Conservation (phyloP, 192 early-diverging fungal species). For the Borealophlyctis nickersoniae region DNA sequence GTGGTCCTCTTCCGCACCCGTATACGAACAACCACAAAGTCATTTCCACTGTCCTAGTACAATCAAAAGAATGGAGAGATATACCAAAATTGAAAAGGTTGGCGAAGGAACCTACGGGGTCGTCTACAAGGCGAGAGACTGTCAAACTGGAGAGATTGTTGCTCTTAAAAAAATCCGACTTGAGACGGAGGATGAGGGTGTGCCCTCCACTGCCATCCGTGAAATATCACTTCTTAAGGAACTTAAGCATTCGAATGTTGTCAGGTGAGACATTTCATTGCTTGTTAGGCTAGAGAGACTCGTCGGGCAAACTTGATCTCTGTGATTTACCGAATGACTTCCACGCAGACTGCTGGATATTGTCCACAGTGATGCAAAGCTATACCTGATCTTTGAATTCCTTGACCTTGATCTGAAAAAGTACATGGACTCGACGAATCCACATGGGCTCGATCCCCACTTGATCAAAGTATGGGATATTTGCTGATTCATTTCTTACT, state of each 20-base stretch:
- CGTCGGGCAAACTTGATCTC: neutral
- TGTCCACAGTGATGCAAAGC: constrained; percentile 78
- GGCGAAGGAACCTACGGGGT: constrained; percentile 96
- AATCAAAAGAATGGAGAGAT: constrained; percentile 20
- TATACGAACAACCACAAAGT: too few species aligned
- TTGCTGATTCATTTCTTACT: constrained; percentile 3
- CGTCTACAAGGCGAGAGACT: constrained; percentile 76
- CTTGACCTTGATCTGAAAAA: constrained; percentile 87
- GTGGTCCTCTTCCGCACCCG: too few species aligned
- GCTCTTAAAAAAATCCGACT: constrained; percentile 95
- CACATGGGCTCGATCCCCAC: constrained; percentile 43
- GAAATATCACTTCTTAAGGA: constrained; percentile 99
- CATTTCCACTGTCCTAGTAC: too few species aligned
- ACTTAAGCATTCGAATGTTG: constrained; percentile 87
- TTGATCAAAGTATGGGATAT: constrained; percentile 54
- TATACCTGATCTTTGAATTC: constrained; percentile 96
- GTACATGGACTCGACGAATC: constrained; percentile 71
- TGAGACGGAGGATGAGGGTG: constrained; percentile 75
- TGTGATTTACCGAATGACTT: neutral
- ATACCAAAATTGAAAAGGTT: constrained; percentile 77
- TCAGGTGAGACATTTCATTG: constrained; percentile 38
- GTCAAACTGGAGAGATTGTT: constrained; percentile 77
- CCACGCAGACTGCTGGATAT: constrained; percentile 77
- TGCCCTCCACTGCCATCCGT: constrained; percentile 95
- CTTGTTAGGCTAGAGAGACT: neutral